Percentiles rank a stretch among this genome's conserved stretches.
phyloP scores from a whole-genome alignment of 345 rosid species.

The Durio zibethinus region DNA sequence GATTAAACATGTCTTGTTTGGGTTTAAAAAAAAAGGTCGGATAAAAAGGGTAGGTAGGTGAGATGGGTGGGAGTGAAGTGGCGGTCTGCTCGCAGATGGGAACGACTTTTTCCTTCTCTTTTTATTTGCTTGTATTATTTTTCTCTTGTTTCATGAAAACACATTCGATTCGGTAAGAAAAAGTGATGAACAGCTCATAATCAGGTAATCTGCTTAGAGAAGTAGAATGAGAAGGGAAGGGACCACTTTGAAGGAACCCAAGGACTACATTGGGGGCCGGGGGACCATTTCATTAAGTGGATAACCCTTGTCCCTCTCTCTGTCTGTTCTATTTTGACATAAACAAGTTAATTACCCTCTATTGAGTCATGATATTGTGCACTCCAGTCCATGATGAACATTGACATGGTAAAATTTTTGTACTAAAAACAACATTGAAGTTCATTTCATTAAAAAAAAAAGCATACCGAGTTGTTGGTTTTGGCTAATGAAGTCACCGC shows the following conservation, averaged over 20 bases:
- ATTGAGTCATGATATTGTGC: not conserved
- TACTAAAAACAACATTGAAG: no score
- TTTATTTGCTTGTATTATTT: not conserved
- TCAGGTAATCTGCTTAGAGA: not conserved
- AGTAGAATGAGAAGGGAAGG: not conserved
- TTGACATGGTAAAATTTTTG: no score
- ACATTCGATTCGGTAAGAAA: not conserved
- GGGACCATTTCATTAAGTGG: not conserved
- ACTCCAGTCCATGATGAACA: no score
- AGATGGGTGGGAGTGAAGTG: not conserved
- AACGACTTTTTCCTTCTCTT: not conserved
- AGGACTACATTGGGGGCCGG: not conserved
- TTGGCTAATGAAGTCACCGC: not conserved
- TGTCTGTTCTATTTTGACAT: not conserved
- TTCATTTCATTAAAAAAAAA: no score
- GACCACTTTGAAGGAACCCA: not conserved
- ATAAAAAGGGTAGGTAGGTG: conserved; percentile 18
- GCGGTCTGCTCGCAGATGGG: conserved; percentile 25
- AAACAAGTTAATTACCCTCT: not conserved
- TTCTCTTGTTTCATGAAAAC: not conserved
- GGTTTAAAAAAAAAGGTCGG: not conserved
- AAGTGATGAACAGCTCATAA: not conserved
- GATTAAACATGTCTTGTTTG: not conserved
- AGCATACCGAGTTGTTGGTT: no score
- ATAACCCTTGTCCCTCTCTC: not conserved